phyloP scores from a whole-genome alignment of 2,329 filamentous ascomycete genomes.

The Stagonosporopsis chrysanthemi region DNA sequence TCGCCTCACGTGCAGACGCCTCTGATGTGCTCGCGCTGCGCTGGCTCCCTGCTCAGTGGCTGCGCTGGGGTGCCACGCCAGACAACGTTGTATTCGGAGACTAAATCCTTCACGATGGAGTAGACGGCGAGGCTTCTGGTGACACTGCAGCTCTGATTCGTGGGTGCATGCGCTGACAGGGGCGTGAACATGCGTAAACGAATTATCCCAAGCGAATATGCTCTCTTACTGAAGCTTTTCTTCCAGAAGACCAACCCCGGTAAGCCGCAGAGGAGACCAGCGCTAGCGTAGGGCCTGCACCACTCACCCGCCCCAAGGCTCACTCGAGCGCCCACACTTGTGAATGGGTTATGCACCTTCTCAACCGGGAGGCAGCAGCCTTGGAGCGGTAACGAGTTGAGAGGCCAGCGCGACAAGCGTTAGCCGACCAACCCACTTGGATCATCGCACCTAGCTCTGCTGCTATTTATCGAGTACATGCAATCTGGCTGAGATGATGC shows the following conservation, averaged over 20 bases:
- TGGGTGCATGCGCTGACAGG: constrained; percentile 9
- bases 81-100: constrained; percentile 12
- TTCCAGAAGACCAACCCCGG: constrained; percentile 34
- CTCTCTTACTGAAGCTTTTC: constrained; percentile 29
- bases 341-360: constrained; percentile 46
- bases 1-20: constrained; percentile 32
- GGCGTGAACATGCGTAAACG: constrained; percentile 14
- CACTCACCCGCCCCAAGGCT: constrained; percentile 45
- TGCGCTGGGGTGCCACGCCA: constrained; percentile 16
- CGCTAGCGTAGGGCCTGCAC: constrained; percentile 39
- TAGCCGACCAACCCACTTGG: constrained; percentile 33
- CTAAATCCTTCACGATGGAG: constrained; percentile 11
- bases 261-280: constrained; percentile 35
- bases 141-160: constrained; percentile 17
- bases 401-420: constrained; percentile 36
- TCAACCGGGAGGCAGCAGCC: constrained; percentile 34
- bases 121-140: constrained; percentile 15
- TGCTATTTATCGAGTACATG: constrained; percentile 25
- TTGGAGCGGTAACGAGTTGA: constrained; percentile 35
- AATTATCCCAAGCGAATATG: constrained; percentile 15
- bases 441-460: constrained; percentile 28
- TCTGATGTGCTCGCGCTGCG: constrained; percentile 40
- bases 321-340: constrained; percentile 46
- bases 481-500: constrained; percentile 32
- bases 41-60: constrained; percentile 18